Evolutionary conservation across 1,284 basidiomycete genomes (phyloP).

Genomic region (Flammula alnicola): DNA sequence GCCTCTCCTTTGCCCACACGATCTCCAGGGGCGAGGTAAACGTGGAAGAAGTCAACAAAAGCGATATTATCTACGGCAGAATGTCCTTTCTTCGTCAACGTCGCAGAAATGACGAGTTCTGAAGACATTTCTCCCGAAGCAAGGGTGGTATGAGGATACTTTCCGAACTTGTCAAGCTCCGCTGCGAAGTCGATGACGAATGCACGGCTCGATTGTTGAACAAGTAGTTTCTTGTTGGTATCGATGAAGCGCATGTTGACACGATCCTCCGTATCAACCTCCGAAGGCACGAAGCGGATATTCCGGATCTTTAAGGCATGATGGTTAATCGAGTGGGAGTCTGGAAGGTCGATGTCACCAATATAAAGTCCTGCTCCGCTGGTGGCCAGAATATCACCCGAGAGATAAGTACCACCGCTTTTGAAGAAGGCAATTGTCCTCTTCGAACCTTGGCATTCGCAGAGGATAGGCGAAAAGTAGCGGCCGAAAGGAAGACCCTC

Average conservation of each 20-base stretch:
- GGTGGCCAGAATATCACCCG: constrained; percentile 68
- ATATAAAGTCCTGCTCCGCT: constrained; percentile 65
- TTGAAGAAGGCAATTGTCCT: constrained; percentile 68
- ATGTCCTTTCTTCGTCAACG: constrained; percentile 21
- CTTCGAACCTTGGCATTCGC: constrained; percentile 42
- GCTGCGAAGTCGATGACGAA: constrained; percentile 59
- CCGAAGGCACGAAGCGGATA: constrained; percentile 47
- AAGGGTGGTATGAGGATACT: constrained; percentile 52
- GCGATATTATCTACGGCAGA: constrained; percentile 46
- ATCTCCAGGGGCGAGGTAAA: constrained; percentile 54
- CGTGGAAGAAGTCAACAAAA: constrained; percentile 69
- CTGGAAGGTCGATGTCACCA: constrained; percentile 58
- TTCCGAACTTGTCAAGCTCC: constrained; percentile 50
- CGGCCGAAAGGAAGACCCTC: constrained; percentile 63
- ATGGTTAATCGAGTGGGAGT: constrained; percentile 20
- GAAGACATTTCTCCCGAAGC: constrained; percentile 42
- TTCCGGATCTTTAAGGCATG: constrained; percentile 41
- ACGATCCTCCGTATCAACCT: constrained; percentile 43
- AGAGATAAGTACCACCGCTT: constrained; percentile 58
- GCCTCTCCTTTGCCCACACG: constrained; percentile 40
- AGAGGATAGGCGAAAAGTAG: constrained; percentile 63
- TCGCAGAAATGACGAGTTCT: constrained; percentile 53
- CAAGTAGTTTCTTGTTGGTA: constrained; percentile 53
- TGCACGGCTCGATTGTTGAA: constrained; percentile 56
- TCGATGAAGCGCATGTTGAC: constrained; percentile 59